Percentiles rank a stretch among this genome's conserved stretches.
phyloP scores from a whole-genome alignment of 2,329 filamentous ascomycete species.

The Elsinoe perseae region DNA sequence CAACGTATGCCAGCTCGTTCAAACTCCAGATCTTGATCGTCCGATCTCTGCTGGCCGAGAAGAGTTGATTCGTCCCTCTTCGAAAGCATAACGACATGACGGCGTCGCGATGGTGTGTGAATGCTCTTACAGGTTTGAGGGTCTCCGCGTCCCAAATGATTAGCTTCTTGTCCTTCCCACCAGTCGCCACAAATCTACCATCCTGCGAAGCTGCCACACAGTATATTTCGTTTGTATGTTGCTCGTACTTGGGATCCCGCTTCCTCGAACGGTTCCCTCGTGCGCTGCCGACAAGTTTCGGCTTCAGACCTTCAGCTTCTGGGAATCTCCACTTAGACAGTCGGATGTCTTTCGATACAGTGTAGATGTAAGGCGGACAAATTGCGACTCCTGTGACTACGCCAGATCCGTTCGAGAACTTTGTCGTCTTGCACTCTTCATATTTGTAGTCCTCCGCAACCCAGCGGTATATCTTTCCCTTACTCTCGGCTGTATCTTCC shows the following conservation, averaged over 20 bases:
- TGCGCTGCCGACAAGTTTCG: constrained; percentile 54
- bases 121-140: constrained; percentile 70
- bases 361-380: constrained; percentile 75
- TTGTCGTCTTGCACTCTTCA: constrained; percentile 55
- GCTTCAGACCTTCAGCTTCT: constrained; percentile 44
- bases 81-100: constrained; percentile 81
- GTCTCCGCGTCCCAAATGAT: constrained; percentile 81
- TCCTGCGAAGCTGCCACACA: constrained; percentile 80
- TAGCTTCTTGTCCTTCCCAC: constrained; percentile 73
- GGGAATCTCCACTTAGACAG: constrained; percentile 87
- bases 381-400: constrained; percentile 72
- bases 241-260: constrained; percentile 54
- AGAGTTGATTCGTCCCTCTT: constrained; percentile 67
- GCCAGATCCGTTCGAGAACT: constrained; percentile 71
- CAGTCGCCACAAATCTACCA: constrained; percentile 84
- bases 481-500: constrained; percentile 85
- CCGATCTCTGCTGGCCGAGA: constrained; percentile 81
- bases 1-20: constrained; percentile 85
- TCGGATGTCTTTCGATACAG: constrained; percentile 73
- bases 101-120: constrained; percentile 84
- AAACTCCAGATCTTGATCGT: constrained; percentile 95
- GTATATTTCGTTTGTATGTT: constrained; percentile 74
- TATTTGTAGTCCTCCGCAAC: constrained; percentile 69
- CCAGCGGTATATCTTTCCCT: constrained; percentile 79
- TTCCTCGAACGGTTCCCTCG: constrained; percentile 55